Conservation (phyloP, 2,329 filamentous ascomycete genomes). For the Drechslerella dactyloides region DNA sequence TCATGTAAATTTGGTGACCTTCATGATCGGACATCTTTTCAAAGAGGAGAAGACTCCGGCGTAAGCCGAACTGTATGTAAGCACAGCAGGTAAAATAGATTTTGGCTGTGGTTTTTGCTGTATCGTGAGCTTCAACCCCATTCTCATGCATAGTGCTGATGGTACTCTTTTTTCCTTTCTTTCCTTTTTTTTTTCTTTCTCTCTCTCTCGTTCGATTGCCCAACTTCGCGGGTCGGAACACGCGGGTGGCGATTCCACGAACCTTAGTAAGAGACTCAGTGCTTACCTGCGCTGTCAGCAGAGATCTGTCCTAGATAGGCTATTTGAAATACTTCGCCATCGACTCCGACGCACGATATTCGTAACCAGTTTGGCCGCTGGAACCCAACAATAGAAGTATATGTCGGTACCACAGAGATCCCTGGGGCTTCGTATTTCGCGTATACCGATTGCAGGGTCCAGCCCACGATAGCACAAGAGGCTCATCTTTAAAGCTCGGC, state of each 20-base stretch:
- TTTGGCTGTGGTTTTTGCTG: not conserved
- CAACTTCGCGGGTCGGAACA: constrained; percentile 50
- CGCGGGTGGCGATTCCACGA: constrained; percentile 44
- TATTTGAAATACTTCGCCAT: constrained; percentile 50
- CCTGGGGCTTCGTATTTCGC: constrained; percentile 35
- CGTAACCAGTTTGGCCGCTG: constrained; percentile 18
- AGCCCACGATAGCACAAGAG: constrained; percentile 10
- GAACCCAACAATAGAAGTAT: constrained; percentile 40
- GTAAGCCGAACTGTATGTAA: constrained; percentile 19
- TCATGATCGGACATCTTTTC: constrained; percentile 14
- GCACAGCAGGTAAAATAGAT: constrained; percentile 14
- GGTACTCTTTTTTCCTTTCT: not conserved
- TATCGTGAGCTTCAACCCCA: not conserved
- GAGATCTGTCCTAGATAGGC: constrained; percentile 28
- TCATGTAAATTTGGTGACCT: constrained; percentile 23
- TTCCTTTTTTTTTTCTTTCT: constrained; percentile 2
- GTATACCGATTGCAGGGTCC: constrained; percentile 23
- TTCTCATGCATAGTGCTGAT: constrained; percentile 36
- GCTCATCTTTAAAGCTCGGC: constrained; percentile 23
- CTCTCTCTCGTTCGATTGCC: constrained; percentile 4
- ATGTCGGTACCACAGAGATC: constrained; percentile 13
- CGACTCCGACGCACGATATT: constrained; percentile 35
- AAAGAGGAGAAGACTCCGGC: constrained; percentile 12
- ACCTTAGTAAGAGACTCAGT: constrained; percentile 17
- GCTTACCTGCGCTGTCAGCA: constrained; percentile 48